Base-by-base conservation (phyloP, 768 basidiomycete genomes). In the Mycena kentingensis region DNA sequence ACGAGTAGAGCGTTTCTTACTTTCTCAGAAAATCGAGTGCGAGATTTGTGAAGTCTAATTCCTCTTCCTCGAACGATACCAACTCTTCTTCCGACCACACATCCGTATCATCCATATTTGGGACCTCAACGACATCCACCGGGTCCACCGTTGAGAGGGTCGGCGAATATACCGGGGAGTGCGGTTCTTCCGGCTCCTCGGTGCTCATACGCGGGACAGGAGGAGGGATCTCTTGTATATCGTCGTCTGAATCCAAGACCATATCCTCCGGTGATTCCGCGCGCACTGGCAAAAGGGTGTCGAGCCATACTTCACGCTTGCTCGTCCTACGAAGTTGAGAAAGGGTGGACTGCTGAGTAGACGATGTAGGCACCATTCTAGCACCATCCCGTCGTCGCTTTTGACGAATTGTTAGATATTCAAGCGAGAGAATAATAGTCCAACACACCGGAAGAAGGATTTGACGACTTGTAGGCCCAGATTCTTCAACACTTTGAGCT, bases 361-460 rank as follows among this genome's bases (percentile, higher is more conserved):
- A 18, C 19, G 21, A 31, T 25, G 18, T 1, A 52, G 52, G n/a
- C 21, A 57, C 60, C 60, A 62, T 25, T 62, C 60, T 25, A 62
- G 50, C 12, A 62, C 60, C 60, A 62, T 62, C 6, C 60, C 60
- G 38, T 62, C 60, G 37, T 62, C 60, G 13, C 60, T 61, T 35
- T 28, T 18, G 22, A 3, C 13, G 37, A 11, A 38, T 32, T 32
- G 16, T 8, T 8, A 8, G 31, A 32, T 32, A 16, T 32, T 32
- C 16, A 11, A 21, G 21, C 19, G 21, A 38, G 19, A 53, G 38
- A 49, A 10, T 2, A 3, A n/a, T 44, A 16, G 22, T 16, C 4
- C 8, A 2, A 10, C 46, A 1, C 28, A 54, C 60, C 60, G 18
- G 34, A 62, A 62, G 42, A 62, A 62, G 31, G 19, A 47, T 32